Percentiles rank a stretch among this genome's conserved stretches.
These are phyloP conservation scores for Brasilioporus rufonigricans DNA, from an alignment of 768 basidiomycete genomes.

Conservation along the genomic window DNA sequence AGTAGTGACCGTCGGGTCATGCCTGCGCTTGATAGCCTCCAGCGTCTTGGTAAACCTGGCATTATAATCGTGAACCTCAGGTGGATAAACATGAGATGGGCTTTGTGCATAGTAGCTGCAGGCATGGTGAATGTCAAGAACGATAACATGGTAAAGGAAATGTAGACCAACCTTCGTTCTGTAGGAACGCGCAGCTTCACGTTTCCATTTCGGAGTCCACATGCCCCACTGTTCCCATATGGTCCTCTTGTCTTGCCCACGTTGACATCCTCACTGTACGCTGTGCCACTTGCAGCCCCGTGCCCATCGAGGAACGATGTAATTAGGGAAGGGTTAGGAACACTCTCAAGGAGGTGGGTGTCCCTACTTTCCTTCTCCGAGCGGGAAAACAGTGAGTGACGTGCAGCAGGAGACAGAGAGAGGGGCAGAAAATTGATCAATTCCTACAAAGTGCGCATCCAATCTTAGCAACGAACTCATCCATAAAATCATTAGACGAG, in stretches of 20 bases:
- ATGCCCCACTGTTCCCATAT: conserved; percentile 16
- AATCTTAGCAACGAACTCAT: conserved; percentile 1
- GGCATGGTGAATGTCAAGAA: not conserved
- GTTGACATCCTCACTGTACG: not conserved
- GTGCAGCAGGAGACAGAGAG: conserved; percentile 63
- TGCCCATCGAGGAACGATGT: conserved; percentile 32
- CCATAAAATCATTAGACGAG: not conserved
- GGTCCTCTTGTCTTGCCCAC: conserved; percentile 2
- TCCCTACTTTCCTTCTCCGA: conserved; percentile 35
- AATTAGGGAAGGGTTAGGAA: conserved; percentile 75
- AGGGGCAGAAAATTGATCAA: conserved; percentile 83
- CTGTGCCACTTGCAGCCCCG: conserved; percentile 20
- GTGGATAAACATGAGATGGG: conserved; percentile 73
- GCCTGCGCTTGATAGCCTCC: conserved; percentile 87
- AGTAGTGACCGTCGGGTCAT: conserved; percentile 97
- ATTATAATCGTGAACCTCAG: conserved; percentile 93
- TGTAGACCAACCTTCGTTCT: conserved; percentile 62
- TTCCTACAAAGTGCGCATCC: conserved; percentile 52
- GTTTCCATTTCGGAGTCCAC: conserved; percentile 47
- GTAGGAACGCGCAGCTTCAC: conserved; percentile 77
- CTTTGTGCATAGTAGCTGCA: conserved; percentile 85
- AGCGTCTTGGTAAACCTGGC: conserved; percentile 83
- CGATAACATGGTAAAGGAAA: not conserved
- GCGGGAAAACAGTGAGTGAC: conserved; percentile 58
- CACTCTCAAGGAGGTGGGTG: conserved; percentile 62